Evolutionary conservation across 768 basidiomycete species (phyloP), one percentile per base, ranked within the genome.

Genomic region (Rhodosporidiobolus sp.): DNA sequence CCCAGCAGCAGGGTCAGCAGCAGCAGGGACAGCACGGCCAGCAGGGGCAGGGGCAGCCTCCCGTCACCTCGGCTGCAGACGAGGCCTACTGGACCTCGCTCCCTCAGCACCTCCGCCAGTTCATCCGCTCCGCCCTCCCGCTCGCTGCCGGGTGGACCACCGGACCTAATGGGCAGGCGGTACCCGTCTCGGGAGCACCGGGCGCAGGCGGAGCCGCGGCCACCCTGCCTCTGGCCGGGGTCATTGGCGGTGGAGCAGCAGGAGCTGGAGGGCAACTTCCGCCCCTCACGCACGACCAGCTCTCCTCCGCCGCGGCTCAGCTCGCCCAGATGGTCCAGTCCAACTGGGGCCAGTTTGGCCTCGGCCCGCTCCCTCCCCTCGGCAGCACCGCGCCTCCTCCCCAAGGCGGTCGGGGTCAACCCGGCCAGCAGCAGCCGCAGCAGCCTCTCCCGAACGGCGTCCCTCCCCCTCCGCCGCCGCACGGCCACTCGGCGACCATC

Each of bases 21-120:
- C 24, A 45, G 17, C 57, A 14, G 14, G 19, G 28, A 8, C 34
- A 30, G 52, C 67, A 62, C 7, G 54, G 28, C 9, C 16, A 35
- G 10, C 32, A 54, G 50, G 22, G 26, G 35, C 55, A 56, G 61
- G 62, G 17, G 48, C 38, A 9, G 34, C 56, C 24, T 2, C 49
- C 22, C 5, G 72, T 32, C 35, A 69, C 67, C 24, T 49, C 81
- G 54, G 81, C 79, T 57, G 82, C 84, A 60, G 87, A 87, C 73
- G 87, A 88, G 74, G 87, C 87, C 58, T 89, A 89, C 78, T 88
- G 88, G 89, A 85, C 86, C 58, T 85, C 86, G 50, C 84, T 90
- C 56, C 88, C 89, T 49, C 84, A 86, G 32, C 87, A 89, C 77
- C 85, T 89, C 70, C 85, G 87, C 78, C 87, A 85, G 73, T 89